phyloP scores from a whole-genome alignment of 1,284 basidiomycete species.

The Rhizoctonia solani region DNA sequence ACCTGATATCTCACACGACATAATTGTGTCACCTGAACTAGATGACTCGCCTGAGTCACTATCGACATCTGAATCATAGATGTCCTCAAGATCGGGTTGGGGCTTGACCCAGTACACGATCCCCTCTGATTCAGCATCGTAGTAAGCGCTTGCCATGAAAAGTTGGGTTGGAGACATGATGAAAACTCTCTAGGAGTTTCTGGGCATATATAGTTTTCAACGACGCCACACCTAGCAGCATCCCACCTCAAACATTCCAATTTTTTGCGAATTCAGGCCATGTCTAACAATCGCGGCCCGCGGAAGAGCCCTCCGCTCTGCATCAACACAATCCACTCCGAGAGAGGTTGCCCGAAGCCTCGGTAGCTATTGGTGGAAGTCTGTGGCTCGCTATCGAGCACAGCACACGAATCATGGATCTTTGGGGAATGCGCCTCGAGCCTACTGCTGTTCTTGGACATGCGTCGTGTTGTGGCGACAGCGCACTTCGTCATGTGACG shows the following conservation, averaged over 20 bases:
- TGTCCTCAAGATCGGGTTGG: not conserved
- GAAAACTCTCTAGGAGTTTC: not conserved
- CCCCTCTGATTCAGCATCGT: slow-evolving; percentile 6
- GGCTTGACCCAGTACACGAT: slow-evolving; percentile 20
- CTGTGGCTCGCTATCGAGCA: not conserved
- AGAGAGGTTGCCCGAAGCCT: not conserved
- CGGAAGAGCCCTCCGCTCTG: not conserved
- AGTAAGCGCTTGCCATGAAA: slow-evolving; percentile 1
- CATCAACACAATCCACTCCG: not conserved
- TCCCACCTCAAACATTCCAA: not conserved
- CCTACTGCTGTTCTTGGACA: too few relatives aligned
- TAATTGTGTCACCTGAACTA: slow-evolving; percentile 5
- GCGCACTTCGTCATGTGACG: not conserved
- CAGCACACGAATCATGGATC: not conserved
- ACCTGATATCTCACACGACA: slow-evolving; percentile 9
- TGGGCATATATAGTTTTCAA: not conserved
- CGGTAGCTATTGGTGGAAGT: not conserved
- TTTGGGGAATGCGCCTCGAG: not conserved
- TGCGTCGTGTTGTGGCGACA: not conserved
- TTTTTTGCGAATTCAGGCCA: not conserved
- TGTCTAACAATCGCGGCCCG: too few relatives aligned
- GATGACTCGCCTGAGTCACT: slow-evolving; percentile 19
- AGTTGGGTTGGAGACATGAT: not conserved
- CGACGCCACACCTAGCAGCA: not conserved
- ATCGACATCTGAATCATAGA: not conserved